Base-by-base conservation (phyloP, 257 asterid genomes). In the Solanum gandarillasii region DNA sequence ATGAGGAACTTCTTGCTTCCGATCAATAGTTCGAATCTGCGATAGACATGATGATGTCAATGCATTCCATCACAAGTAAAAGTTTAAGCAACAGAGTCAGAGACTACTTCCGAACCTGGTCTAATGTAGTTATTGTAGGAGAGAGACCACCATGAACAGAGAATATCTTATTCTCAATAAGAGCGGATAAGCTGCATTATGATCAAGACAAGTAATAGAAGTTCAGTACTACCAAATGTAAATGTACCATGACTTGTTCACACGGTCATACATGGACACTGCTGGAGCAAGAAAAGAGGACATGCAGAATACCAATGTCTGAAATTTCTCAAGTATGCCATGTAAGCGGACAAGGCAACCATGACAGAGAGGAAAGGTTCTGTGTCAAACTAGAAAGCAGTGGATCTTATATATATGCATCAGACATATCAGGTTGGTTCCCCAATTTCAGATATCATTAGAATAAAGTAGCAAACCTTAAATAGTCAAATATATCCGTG, bases 1-100 rank as follows among this genome's bases (percentile, higher is more conserved):
- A 48, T 95, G 99, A 67, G 99, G 98, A 88, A 95, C 99, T 90
- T 97, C 99, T 93, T 95, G 98, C 91, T 97, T 97, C 76, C 99
- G 96, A 90, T 97, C 99, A 88, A 97, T 97, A 71, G 91, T 91
- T 85, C 98, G 95, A 87, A 97, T 95, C 99, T 97, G 93, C 83
- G 85, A 91, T 29, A 35, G 27, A 65, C 75, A 6, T 34, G n/a
- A 72, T 20, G 39, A 83, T 84, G 88, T 90, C 86, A 90, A 85
- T 86, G 60, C 32, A 73, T 81, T 25, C 72, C 11, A 70, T 48
- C 79, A 84, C 29, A 79, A 18, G 27, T 87, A 39, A 83, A 48
- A 73, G 18, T 41, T 67, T 48, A 91, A 43, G 52, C 27, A 67
- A 32, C 32, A 39, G 39, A 87, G 87, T 67, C 82, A 67, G 74